phyloP scores from a whole-genome alignment of 139 green algal species.

The Picochlorum sp. region DNA sequence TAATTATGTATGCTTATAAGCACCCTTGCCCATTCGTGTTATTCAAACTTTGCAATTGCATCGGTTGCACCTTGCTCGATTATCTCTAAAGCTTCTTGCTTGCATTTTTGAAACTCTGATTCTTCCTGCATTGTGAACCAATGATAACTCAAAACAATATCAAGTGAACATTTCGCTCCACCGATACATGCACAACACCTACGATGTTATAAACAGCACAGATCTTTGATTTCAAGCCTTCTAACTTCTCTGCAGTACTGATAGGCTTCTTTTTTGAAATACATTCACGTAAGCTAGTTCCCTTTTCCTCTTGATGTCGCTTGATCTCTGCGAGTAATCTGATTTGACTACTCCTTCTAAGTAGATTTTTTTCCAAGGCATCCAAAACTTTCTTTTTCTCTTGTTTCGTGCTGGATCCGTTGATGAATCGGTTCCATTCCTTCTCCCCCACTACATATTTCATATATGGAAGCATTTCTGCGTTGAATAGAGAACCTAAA shows the following conservation, averaged over 20 bases:
- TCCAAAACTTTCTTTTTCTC: background rate
- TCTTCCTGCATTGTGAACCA: background rate
- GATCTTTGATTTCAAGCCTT: background rate
- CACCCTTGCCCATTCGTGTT: background rate
- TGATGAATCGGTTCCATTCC: background rate
- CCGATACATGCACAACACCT: background rate
- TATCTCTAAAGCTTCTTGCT: background rate
- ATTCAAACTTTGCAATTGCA: background rate
- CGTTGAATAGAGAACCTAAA: background rate
- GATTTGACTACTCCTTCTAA: background rate
- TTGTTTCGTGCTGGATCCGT: background rate
- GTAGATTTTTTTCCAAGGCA: background rate
- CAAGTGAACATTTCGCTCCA: background rate
- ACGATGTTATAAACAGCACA: background rate
- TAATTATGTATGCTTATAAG: too few species aligned
- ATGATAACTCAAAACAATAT: background rate
- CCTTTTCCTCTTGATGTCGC: too few species aligned
- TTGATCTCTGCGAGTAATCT: background rate
- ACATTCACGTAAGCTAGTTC: background rate
- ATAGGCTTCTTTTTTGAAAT: background rate
- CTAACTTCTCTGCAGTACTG: background rate
- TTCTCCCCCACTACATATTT: background rate
- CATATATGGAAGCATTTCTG: background rate
- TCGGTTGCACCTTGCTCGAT: background rate
- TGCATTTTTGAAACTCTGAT: constrained; percentile 12